Conservation (phyloP, 2,329 filamentous ascomycete genomes). For the Volutella citrinella region DNA sequence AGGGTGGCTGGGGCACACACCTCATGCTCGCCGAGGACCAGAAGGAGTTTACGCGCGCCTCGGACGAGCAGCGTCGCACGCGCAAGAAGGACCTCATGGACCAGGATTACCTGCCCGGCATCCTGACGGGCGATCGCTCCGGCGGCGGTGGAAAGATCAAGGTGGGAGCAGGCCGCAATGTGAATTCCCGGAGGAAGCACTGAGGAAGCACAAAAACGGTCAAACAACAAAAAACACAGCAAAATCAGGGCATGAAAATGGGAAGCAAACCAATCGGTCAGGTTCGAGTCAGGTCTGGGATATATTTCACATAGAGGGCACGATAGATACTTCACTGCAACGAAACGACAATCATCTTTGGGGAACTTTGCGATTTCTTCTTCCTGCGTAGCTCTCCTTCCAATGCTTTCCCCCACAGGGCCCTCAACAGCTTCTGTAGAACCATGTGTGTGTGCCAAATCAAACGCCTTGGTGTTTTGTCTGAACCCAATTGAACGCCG, state of each 20-base stretch:
- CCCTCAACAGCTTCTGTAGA: too few species aligned
- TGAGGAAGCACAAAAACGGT: slow-evolving; percentile 21
- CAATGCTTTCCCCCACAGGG: too few species aligned
- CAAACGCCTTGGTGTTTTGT: too few species aligned
- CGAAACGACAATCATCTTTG: too few species aligned
- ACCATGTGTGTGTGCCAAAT: too few species aligned
- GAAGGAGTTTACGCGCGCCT: slow-evolving; percentile 76
- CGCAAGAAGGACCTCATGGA: slow-evolving; percentile 88
- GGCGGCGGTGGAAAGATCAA: slow-evolving; percentile 65
- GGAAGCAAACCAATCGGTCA: slow-evolving; percentile 5
- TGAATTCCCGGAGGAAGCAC: slow-evolving; percentile 74
- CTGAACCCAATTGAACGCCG: too few species aligned
- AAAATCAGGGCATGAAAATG: too few species aligned
- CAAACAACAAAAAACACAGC: slow-evolving; percentile 9
- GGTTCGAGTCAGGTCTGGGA: too few species aligned
- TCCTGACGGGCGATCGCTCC: slow-evolving; percentile 75
- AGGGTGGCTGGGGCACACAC: slow-evolving; percentile 80
- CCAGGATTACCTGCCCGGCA: slow-evolving; percentile 82
- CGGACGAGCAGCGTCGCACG: slow-evolving; percentile 60
- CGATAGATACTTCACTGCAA: too few species aligned
- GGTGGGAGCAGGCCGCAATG: slow-evolving; percentile 80
- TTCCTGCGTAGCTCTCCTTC: too few species aligned
- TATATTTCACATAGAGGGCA: too few species aligned
- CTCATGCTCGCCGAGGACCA: slow-evolving; percentile 92
- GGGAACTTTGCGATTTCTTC: too few species aligned